Base-by-base conservation (phyloP, 2,329 filamentous ascomycete species). In the Exophiala bonariae region DNA sequence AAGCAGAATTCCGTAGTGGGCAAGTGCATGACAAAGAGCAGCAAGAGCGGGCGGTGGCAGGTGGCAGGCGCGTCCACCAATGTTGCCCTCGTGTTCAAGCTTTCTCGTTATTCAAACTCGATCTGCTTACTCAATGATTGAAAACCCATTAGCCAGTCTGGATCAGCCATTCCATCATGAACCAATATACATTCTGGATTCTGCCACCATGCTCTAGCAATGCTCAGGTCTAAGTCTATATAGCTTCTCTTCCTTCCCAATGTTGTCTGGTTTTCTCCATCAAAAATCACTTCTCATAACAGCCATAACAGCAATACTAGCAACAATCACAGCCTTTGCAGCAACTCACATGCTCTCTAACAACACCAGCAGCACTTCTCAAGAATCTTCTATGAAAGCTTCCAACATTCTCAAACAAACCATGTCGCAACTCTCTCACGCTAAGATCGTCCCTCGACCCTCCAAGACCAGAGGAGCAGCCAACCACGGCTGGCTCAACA, bases 401-500 rank as follows among this genome's bases (percentile, higher is more conserved):
- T 31, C 55, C 26, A 52, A 49, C 49, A 34, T 47, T 30, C 47
- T 58, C 57, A 69, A 65, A 57, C 56, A 54, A 47, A 71, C 71
- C 60, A 85, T 86, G 81, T 76, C 81, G 45, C 71, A 78, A 31
- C 80, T 86, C 51, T 68, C 75, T 30, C 79, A 86, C 67, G 83
- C 83, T 59, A 87, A 86, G 61, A 86, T 95, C 71, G 80, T 79
- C 30, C 85, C 85, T 43, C 87, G 90, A 55, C 82, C 80, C 49
- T 93, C 87, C 58, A 74, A 76, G 49, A 75, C 79, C 35, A 80
- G 90, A 41, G 89, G 89, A 23, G 86, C 91, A 66, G 79, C 81
- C 28, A 81, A 95, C 65, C 87, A 95, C 66, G 88, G 86, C 66
- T 95, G 89, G 89, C 80, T 95, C 7, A 86, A 92, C 71, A 85